Conservation (phyloP, 192 early-diverging fungal genomes). For the Rhizophagus prolifer region DNA sequence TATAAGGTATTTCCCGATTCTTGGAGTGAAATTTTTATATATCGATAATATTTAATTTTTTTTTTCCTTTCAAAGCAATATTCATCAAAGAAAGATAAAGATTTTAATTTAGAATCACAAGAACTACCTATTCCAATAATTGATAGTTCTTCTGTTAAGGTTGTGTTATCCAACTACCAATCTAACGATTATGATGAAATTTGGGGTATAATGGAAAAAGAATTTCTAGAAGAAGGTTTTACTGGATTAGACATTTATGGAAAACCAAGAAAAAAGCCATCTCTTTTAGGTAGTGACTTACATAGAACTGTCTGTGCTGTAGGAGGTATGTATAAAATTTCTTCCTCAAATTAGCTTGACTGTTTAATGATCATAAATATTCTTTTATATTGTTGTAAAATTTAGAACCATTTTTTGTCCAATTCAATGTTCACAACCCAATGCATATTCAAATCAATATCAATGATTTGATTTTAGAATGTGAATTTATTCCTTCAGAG, state of each 20-base stretch:
- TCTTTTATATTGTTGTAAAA: conserved; percentile 8
- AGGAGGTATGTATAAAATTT: conserved; percentile 53
- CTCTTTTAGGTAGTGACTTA: conserved; percentile 41
- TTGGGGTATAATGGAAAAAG: conserved; percentile 71
- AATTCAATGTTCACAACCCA: conserved; percentile 67
- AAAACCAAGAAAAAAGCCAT: conserved; percentile 31
- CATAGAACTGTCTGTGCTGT: conserved; percentile 68
- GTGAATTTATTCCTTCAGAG: conserved; percentile 42
- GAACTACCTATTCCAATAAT: conserved; percentile 64
- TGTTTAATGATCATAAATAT: conserved; percentile 1
- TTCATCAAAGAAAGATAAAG: conserved; percentile 42
- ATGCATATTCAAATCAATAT: conserved; percentile 68
- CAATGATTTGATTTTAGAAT: conserved; percentile 62
- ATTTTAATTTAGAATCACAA: conserved; percentile 47
- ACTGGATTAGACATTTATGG: conserved; percentile 33
- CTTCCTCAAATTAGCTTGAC: neutral
- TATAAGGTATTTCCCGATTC: conserved; percentile 57
- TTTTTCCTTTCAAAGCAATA: conserved; percentile 41
- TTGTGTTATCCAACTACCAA: conserved; percentile 64
- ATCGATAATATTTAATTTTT: neutral
- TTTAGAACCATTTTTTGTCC: conserved; percentile 70
- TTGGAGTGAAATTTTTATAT: neutral
- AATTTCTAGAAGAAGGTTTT: conserved; percentile 55
- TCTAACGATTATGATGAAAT: conserved; percentile 57
- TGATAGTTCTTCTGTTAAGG: conserved; percentile 51